phyloP scores from a whole-genome alignment of 257 asterid species.

The Solanum chilense region DNA sequence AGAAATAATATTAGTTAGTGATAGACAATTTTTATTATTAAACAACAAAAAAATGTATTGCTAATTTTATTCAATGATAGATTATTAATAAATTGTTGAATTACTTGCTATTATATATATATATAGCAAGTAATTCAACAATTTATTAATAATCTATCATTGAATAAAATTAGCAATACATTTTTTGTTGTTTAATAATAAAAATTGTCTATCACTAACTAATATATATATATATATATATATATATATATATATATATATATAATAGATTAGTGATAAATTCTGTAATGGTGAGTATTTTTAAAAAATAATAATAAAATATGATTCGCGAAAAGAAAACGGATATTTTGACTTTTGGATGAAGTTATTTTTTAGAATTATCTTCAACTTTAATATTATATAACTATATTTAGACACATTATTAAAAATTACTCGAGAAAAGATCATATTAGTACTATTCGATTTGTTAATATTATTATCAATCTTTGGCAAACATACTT shows the following conservation, averaged over 20 bases:
- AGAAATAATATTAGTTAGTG: not conserved
- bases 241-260: too few relatives aligned
- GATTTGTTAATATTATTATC: not conserved
- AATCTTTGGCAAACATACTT: not conserved
- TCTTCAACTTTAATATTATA: not conserved
- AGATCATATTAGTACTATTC: too few relatives aligned
- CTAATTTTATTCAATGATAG: not conserved
- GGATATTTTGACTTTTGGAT: not conserved
- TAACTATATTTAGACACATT: not conserved
- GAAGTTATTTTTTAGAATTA: not conserved
- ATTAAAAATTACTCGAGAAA: not conserved
- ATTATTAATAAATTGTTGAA: not conserved
- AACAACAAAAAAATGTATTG: not conserved
- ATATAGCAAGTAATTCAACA: too few relatives aligned
- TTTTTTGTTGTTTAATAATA: too few relatives aligned
- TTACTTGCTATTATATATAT: not conserved
- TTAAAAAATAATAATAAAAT: not conserved
- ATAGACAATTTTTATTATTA: not conserved
- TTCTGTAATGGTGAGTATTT: too few relatives aligned
- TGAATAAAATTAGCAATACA: too few relatives aligned
- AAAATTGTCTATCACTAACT: too few relatives aligned
- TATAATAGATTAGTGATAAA: not conserved
- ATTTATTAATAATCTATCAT: too few relatives aligned
- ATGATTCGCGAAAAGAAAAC: not conserved
- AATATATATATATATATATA: too few relatives aligned